Base-by-base conservation (phyloP, 148 eudicot genomes). In the Selenicereus undatus region DNA sequence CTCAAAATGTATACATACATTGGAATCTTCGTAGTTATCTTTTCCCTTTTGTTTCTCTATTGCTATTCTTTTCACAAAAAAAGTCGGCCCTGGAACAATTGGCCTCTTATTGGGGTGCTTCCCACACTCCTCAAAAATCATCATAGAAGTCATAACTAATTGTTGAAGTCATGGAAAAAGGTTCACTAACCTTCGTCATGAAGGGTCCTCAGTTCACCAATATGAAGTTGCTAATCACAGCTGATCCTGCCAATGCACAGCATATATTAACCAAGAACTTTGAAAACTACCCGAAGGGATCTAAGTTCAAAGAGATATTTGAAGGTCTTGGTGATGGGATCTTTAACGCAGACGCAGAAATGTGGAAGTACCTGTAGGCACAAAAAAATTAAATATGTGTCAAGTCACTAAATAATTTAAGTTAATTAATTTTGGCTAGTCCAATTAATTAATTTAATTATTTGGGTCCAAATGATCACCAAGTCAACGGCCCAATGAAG, bases 321-420 rank as follows among this genome's bases (percentile, higher is more conserved):
- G 89, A 91, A 18, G 81, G 89, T 32, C 60, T 89, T 70, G 92
- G 92, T 45, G 85, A 85, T 21, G 94, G 89, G 56, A 85, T 91
- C 30, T 88, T 91, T 78, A 88, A 88, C 50, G 78, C 81, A 0
- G 92, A 89, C 42, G 26, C 11, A 18, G 88, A 86, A 10, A 26
- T 75, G 16, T 91, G 93, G 91, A 74, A 70, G 58, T 45, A 29
- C 29, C 66, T 32, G 32, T 32, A 32, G 32, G 32, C 32, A 32
- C 2, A 32, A 32, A 32, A 32, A 32, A 32, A 32, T 32, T 32
- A 32, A 32, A 32, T 32, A 32, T 32, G 2, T 32, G 32, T 2
- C 2, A 32, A 1, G 2, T 32, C 32, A 32, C 32, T 32, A 32
- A 32, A 32, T 32, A 32, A 32, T 32, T 32, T 32, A 32, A 32